Base-by-base conservation (phyloP, 345 rosid genomes). In the Erysimum cheiranthoides region DNA sequence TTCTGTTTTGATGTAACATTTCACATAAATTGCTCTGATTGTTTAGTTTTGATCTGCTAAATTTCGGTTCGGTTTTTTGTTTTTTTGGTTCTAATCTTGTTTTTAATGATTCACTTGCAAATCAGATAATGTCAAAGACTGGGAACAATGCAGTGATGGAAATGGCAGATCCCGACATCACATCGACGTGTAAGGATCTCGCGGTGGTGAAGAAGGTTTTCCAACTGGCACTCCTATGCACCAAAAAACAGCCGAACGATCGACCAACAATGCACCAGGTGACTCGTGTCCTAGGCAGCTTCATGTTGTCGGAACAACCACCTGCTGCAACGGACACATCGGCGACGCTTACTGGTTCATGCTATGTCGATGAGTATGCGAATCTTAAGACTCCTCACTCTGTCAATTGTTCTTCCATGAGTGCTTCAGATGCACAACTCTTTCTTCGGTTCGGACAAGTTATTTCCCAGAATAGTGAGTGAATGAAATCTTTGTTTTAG, bases 231-330 rank as follows among this genome's bases (percentile, higher is more conserved):
- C 87, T 92, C 2, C 76, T 90, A 2, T 92, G 97, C 82, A 77
- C 96, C 36, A 92, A 92, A 85, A 84, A 82, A 62, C 97, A 89
- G 66, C 97, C 97, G 10, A 73, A 76, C 0, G 97, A 95, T 10
- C 78, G 97, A 56, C 97, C 97, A 11, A 88, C 97, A 2, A 95
- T 95, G 97, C 97, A 92, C 39, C 92, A 92, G 72, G 96, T 95
- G 60, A 81, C 89, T 2, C 89, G 96, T 1, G 97, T 95, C 27
- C 86, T 95, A 0, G 79, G 84, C 21, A 95, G 90, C 83, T 88
- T 92, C 34, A 40, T 80, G 73, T 10, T 38, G 43, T 76, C 86
- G 4, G 88, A 87, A 64, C 94, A 84, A 52, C 82, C 81, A 36
- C 74, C 75, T 31, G 62, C 79, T 2, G 39, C 52, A 0, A 25